Base-by-base conservation (phyloP, 2,329 filamentous ascomycete genomes). In the Xylaria sp. region DNA sequence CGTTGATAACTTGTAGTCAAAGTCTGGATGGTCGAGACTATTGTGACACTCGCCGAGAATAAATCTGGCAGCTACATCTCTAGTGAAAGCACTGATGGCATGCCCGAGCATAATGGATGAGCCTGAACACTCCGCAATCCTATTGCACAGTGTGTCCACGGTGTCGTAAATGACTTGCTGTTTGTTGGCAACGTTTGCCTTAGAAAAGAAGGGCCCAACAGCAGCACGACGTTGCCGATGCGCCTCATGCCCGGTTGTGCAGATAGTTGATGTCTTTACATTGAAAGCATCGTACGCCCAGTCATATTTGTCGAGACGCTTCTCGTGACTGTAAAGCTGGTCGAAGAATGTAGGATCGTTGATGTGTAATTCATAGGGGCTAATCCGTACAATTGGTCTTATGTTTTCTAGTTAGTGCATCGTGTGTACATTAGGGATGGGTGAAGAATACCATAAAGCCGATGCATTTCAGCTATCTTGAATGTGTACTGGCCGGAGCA, bases 201-300 rank as follows among this genome's bases (percentile, higher is more conserved):
- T 70, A 0, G 72, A 73, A 49, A 73, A 73, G 17, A 71, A 68
- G 5, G 68, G 68, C 27, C 58, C 69, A 10, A 73, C 5, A 5
- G 69, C 45, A 20, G 31, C 56, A 3, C 72, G 71, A 10, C 65
- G 63, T 2, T 57, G 42, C 27, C 67, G 68, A 36, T 73, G 72
- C 1, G 64, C 7, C 0, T 27, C n/a, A 15, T 71, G 68, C 11
- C 67, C 53, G 7, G 51, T 1, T 7, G 62, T 60, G 3, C 50
- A 31, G n/a, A 69, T 20, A 4, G 39, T 54, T 6, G 61, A 27
- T 1, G 50, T 44, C 5, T 54, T 1, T 3, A 57, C n/a, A 2
- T 27, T 17, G 31, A 69, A 69, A 1, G 64, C 62, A 47, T 68
- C 60, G 20, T 39, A 25, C 11, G 51, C 3, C 65, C 63, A 71